Evolutionary conservation across 139 green algal species (phyloP), one percentile per base, ranked within the genome.

Genomic region (Chlamydomonas sphaeroides): DNA sequence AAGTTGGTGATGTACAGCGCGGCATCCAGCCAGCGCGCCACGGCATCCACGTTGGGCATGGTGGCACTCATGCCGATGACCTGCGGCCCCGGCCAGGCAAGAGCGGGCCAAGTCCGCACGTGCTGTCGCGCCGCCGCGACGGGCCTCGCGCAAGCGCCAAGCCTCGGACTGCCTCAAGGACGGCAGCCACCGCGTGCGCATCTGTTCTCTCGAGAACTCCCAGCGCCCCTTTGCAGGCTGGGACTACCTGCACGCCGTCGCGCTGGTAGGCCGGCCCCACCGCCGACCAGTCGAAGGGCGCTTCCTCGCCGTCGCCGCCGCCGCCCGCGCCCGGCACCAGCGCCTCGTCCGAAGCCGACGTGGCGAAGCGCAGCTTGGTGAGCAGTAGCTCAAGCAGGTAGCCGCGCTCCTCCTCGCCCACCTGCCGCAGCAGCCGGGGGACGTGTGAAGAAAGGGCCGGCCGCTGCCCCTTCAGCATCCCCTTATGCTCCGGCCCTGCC

Each of bases 31-130:
- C 96, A 99, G 25, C 84, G 65, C 0, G 95, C 94, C 3, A 98
- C 86, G 36, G 82, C 88, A 36, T 90, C 87, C 21, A 95, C 91
- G 70, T 99, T 98, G 11, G 94, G 92, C 86, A 99, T 92, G 7
- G 97, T 99, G 45, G 97, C 97, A 70, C 81, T 94, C 97, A 99
- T 99, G 80, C 94, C 97, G 18, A 99, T 90, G 39, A 99, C 91
- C 90, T 99, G 96, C 76, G 97, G n/a, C n/a, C n/a, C n/a, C n/a
- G n/a, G n/a, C n/a, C n/a, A n/a, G n/a, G n/a, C n/a, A n/a, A n/a
- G n/a, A n/a, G n/a, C n/a, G n/a, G n/a, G n/a, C n/a, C n/a, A n/a
- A n/a, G n/a, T n/a, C n/a, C n/a, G n/a, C n/a, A n/a, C n/a, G n/a
- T n/a, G n/a, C n/a, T n/a, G n/a, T n/a, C n/a, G n/a, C n/a, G n/a